A percentile compares a stretch with the other conserved stretches of the same genome.
phyloP scores from a whole-genome alignment of 352 stramenopile genomes.

The Hyphochytrium catenoides region DNA sequence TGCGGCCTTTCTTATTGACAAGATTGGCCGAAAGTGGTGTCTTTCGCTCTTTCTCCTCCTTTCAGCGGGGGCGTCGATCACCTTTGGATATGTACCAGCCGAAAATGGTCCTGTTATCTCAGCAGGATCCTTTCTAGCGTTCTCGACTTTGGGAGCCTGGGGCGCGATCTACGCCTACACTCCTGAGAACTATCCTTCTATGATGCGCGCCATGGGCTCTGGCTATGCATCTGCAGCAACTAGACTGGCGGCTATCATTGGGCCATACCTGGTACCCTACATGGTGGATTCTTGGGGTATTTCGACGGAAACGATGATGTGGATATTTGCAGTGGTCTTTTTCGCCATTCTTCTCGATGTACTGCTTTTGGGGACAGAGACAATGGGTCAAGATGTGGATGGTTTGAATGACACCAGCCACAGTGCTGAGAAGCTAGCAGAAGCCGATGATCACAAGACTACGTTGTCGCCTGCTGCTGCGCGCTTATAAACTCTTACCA shows the following conservation, averaged over 20 bases:
- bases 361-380: slow-evolving; percentile 15
- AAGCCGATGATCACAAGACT: too few relatives aligned
- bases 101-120: too few relatives aligned
- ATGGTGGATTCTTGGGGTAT: slow-evolving; percentile 10
- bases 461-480: too few relatives aligned
- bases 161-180: slow-evolving; percentile 16
- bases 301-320: slow-evolving; percentile 11
- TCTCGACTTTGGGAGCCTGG: slow-evolving; percentile 12
- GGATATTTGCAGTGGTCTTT: slow-evolving; percentile 5
- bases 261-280: slow-evolving; percentile 13
- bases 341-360: slow-evolving; percentile 12
- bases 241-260: slow-evolving; percentile 18
- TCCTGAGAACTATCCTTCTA: slow-evolving; percentile 19
- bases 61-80: slow-evolving; percentile 11
- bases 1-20: slow-evolving; percentile 16
- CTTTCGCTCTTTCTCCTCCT: slow-evolving; percentile 14
- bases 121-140: slow-evolving; percentile 10
- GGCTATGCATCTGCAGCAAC: slow-evolving; percentile 14
- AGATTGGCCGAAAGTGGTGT: slow-evolving; percentile 12
- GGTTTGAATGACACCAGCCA: too few relatives aligned
- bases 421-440: too few relatives aligned
- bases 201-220: slow-evolving; percentile 19
- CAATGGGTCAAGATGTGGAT: too few relatives aligned
- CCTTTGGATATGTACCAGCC: too few relatives aligned
- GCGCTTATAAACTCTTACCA: too few relatives aligned